These are phyloP conservation scores for Andrographis paniculata DNA, from an alignment of 305 asterid species.

Conservation along the genomic window DNA sequence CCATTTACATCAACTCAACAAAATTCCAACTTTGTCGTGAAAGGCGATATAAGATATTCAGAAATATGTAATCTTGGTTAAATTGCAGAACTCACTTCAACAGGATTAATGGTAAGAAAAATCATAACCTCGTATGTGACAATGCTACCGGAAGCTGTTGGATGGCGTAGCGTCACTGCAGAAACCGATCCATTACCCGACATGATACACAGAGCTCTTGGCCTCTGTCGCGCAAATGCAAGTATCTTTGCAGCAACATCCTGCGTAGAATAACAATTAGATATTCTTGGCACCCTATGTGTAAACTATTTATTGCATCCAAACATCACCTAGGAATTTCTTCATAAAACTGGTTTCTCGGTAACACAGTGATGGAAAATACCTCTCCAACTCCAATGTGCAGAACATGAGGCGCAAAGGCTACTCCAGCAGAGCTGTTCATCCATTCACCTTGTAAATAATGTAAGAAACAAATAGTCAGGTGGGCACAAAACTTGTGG, in stretches of 20 bases:
- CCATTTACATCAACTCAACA: too few relatives aligned
- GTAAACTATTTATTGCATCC: not conserved
- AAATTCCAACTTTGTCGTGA: too few relatives aligned
- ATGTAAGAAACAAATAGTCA: constrained; percentile 1
- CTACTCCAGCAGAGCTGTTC: constrained; percentile 71
- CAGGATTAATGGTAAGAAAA: too few relatives aligned
- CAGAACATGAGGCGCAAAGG: constrained; percentile 67
- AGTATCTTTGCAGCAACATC: constrained; percentile 80
- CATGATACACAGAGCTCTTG: constrained; percentile 83
- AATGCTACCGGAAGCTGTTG: constrained; percentile 49
- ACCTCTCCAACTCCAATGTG: constrained; percentile 50
- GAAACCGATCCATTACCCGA: constrained; percentile 88
- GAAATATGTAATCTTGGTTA: too few relatives aligned
- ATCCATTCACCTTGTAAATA: constrained; percentile 63
- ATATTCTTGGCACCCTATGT: constrained; percentile 3
- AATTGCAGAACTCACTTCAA: too few relatives aligned
- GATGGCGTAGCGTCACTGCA: constrained; percentile 62
- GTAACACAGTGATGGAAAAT: not conserved
- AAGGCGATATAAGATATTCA: too few relatives aligned
- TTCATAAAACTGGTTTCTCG: too few relatives aligned
- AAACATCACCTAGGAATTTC: too few relatives aligned
- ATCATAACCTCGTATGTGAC: constrained; percentile 75
- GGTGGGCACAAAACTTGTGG: too few relatives aligned
- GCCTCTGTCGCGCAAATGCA: constrained; percentile 89
- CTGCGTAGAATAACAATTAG: constrained; percentile 31